Evolutionary conservation across 805 yeast genomes (phyloP).

Genomic region (Schwanniomyces sp.): DNA sequence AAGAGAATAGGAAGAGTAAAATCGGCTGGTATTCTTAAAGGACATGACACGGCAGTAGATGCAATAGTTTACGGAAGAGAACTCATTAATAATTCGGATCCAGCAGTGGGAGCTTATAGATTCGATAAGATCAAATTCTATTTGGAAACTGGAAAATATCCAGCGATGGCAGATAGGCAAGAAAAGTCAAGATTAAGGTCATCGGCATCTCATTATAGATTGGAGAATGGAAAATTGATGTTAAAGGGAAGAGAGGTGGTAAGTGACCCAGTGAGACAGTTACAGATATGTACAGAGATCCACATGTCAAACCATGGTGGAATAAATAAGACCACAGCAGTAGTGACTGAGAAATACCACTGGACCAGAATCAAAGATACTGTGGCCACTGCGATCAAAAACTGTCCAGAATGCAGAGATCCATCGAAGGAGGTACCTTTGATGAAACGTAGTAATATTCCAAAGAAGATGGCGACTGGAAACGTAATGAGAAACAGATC

Average conservation of each 20-base stretch:
- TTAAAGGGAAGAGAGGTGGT: slow-evolving; percentile 84
- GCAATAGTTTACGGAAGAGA: slow-evolving; percentile 84
- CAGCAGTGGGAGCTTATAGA: slow-evolving; percentile 52
- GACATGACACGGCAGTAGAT: slow-evolving; percentile 82
- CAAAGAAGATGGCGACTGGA: slow-evolving; percentile 17
- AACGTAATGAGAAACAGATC: slow-evolving; percentile 9
- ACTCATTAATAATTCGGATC: slow-evolving; percentile 55
- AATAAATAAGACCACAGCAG: slow-evolving; percentile 80
- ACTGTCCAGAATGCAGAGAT: slow-evolving; percentile 74
- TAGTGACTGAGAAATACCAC: slow-evolving; percentile 76
- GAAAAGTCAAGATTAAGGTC: slow-evolving; percentile 88
- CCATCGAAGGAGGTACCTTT: slow-evolving; percentile 20
- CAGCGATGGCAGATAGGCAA: slow-evolving; percentile 74
- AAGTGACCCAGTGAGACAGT: slow-evolving; percentile 69
- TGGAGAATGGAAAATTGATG: slow-evolving; percentile 70
- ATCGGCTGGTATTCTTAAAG: slow-evolving; percentile 86
- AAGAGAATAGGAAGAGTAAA: slow-evolving; percentile 76
- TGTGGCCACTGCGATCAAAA: slow-evolving; percentile 72
- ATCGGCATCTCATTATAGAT: slow-evolving; percentile 71
- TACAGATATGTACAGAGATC: slow-evolving; percentile 67
- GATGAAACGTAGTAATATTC: slow-evolving; percentile 12
- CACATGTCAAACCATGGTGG: slow-evolving; percentile 80
- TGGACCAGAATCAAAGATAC: slow-evolving; percentile 92
- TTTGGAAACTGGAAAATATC: slow-evolving; percentile 82
- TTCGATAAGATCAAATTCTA: slow-evolving; percentile 79